phyloP scores from a whole-genome alignment of 2,329 filamentous ascomycete genomes.

The Trichoderma sp. region DNA sequence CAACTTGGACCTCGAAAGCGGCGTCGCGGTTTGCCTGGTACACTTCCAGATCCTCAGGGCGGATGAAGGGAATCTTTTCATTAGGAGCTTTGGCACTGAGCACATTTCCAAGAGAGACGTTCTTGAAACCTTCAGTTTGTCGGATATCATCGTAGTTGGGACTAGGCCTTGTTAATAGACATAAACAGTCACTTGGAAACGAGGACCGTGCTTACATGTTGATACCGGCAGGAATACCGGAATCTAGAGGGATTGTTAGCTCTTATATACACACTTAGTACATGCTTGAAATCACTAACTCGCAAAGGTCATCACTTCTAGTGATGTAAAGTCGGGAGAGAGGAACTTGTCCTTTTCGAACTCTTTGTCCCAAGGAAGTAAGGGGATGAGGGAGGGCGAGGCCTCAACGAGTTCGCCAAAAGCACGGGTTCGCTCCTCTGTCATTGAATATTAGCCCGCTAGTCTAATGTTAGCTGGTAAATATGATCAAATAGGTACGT shows the following conservation, averaged over 20 bases:
- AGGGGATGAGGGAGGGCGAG: slow-evolving; percentile 80
- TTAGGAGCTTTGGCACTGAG: slow-evolving; percentile 87
- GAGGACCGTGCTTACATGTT: slow-evolving; percentile 51
- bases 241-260: slow-evolving; percentile 42
- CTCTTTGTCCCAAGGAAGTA: slow-evolving; percentile 81
- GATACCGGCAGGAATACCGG: slow-evolving; percentile 68
- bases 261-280: slow-evolving; percentile 36
- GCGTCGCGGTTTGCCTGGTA: slow-evolving; percentile 82
- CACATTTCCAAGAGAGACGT: slow-evolving; percentile 91
- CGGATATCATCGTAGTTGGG: slow-evolving; percentile 76
- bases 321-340: slow-evolving; percentile 91
- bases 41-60: slow-evolving; percentile 71
- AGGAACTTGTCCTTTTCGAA: slow-evolving; percentile 98
- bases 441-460: not conserved
- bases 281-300: slow-evolving; percentile 29
- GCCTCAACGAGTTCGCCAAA: slow-evolving; percentile 83
- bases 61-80: slow-evolving; percentile 90
- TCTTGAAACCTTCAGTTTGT: slow-evolving; percentile 86
- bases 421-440: slow-evolving; percentile 78
- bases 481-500: slow-evolving; percentile 28
- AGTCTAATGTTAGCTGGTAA: not conserved
- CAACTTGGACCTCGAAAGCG: slow-evolving; percentile 94
- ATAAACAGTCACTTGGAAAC: not conserved
- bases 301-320: slow-evolving; percentile 83
- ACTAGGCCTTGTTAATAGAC: slow-evolving; percentile 32